Percentiles rank a stretch among this genome's conserved stretches.
phyloP scores from a whole-genome alignment of 257 asterid genomes.

The Fraxinus anomala region DNA sequence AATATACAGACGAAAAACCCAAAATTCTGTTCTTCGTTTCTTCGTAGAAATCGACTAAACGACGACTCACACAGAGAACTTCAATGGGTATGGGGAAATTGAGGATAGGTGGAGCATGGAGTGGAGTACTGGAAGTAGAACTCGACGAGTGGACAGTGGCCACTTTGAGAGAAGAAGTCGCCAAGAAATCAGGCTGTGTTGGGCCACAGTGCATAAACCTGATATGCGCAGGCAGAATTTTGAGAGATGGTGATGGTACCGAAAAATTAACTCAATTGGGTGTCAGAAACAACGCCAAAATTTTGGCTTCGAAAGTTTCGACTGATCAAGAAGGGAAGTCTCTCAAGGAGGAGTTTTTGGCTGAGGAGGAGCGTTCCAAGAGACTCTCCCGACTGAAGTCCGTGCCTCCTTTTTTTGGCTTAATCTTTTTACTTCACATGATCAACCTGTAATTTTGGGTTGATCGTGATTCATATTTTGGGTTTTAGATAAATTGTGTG shows the following conservation, averaged over 20 bases:
- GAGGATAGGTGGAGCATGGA: slow-evolving; percentile 90
- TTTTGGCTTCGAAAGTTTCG: slow-evolving; percentile 70
- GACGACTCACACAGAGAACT: not conserved
- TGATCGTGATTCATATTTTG: not conserved
- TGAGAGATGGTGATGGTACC: slow-evolving; percentile 66
- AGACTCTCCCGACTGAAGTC: slow-evolving; percentile 75
- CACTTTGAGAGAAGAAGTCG: slow-evolving; percentile 68
- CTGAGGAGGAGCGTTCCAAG: slow-evolving; percentile 83
- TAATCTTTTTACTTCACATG: not conserved
- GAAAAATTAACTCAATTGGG: slow-evolving; percentile 74
- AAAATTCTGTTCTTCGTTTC: not conserved
- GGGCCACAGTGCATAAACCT: slow-evolving; percentile 58
- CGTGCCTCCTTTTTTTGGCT: slow-evolving; percentile 24
- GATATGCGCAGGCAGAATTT: slow-evolving; percentile 67
- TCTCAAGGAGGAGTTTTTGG: slow-evolving; percentile 63
- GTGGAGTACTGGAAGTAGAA: slow-evolving; percentile 76
- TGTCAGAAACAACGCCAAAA: slow-evolving; percentile 65
- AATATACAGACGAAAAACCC: too few relatives aligned
- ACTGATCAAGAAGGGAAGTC: slow-evolving; percentile 63
- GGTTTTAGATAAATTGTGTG: slow-evolving; percentile 10
- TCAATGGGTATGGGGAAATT: slow-evolving; percentile 56
- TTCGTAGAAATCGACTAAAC: not conserved
- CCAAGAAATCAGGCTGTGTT: slow-evolving; percentile 62
- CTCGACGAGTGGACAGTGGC: slow-evolving; percentile 80
- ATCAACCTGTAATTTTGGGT: not conserved